Conservation (phyloP, 108 stramenopile species). For the Conticribra weissflogii region DNA sequence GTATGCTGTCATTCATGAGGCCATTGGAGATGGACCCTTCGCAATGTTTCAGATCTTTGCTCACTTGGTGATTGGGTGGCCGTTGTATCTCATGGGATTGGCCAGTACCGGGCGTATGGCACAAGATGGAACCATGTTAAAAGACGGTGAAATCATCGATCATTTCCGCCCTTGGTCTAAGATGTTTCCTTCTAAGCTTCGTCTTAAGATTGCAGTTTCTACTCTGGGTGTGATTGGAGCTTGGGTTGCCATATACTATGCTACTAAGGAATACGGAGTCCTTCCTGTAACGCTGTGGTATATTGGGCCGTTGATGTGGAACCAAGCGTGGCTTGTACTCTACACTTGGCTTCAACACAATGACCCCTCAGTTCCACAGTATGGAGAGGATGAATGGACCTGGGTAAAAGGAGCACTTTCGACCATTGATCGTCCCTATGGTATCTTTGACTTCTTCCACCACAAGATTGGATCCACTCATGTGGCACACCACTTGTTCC, state of each 20-base stretch:
- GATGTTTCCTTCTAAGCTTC: constrained; percentile 88
- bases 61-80: constrained; percentile 90
- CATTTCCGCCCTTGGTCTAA: constrained; percentile 88
- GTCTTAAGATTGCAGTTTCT: constrained; percentile 80
- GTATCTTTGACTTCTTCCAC: constrained; percentile 97
- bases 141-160: constrained; percentile 74
- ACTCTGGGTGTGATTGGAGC: constrained; percentile 75
- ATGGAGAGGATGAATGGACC: constrained; percentile 95
- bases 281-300: constrained; percentile 92
- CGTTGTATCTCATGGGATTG: constrained; percentile 85
- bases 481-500: constrained; percentile 98
- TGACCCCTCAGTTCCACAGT: constrained; percentile 97
- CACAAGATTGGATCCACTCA: constrained; percentile 97
- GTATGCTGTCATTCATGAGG: constrained; percentile 84
- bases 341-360: constrained; percentile 99
- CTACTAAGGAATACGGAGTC: constrained; percentile 63
- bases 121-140: constrained; percentile 65
- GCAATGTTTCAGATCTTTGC: constrained; percentile 89
- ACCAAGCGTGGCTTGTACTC: constrained; percentile 96
- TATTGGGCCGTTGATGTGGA: constrained; percentile 91
- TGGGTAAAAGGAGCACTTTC: constrained; percentile 97
- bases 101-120: constrained; percentile 82
- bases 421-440: constrained; percentile 97
- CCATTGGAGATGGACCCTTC: constrained; percentile 90
- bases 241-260: constrained; percentile 44